Evolutionary conservation across 129 eudicot genomes (phyloP).

Genomic region (Calendula officinalis): DNA sequence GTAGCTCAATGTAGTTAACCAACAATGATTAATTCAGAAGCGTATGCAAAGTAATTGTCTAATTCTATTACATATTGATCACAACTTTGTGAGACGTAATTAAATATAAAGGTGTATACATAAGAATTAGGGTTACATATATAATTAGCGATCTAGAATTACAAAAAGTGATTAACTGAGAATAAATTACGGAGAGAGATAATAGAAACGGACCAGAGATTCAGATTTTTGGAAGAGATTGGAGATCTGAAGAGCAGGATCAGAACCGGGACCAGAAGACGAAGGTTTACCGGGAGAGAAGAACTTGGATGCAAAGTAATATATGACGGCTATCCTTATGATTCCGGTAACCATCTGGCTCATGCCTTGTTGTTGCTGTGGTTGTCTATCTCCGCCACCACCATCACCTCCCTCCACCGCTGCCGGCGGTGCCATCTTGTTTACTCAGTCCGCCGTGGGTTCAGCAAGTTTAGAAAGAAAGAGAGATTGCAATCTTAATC

Average conservation of each 20-base stretch:
- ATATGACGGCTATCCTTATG: slow-evolving; percentile 73
- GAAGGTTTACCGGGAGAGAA: slow-evolving; percentile 51
- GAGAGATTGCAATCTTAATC: slow-evolving; percentile 18
- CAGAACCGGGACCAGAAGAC: slow-evolving; percentile 31
- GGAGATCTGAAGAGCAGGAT: slow-evolving; percentile 72
- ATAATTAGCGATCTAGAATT: slow-evolving; percentile 10
- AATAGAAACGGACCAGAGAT: slow-evolving; percentile 48
- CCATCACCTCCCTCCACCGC: slow-evolving; percentile 47
- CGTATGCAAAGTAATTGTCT: neutral
- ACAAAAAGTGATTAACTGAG: slow-evolving; percentile 2
- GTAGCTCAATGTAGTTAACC: slow-evolving; percentile 5
- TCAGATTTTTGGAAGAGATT: slow-evolving; percentile 79
- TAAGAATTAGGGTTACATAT: slow-evolving; percentile 9
- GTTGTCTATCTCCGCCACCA: slow-evolving; percentile 36
- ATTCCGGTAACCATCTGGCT: slow-evolving; percentile 75
- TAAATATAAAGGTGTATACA: neutral
- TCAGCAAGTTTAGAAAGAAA: slow-evolving; percentile 10
- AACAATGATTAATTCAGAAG: neutral
- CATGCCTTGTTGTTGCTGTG: slow-evolving; percentile 50
- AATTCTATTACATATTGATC: slow-evolving; percentile 1
- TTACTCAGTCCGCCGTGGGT: slow-evolving; percentile 36
- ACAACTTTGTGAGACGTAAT: neutral
- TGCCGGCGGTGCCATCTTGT: slow-evolving; percentile 89
- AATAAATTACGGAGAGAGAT: neutral
- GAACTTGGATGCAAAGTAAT: slow-evolving; percentile 92